Evolutionary conservation across 768 basidiomycete species (phyloP), one percentile per base, ranked within the genome.

Genomic region (Amyloporia xantha): DNA sequence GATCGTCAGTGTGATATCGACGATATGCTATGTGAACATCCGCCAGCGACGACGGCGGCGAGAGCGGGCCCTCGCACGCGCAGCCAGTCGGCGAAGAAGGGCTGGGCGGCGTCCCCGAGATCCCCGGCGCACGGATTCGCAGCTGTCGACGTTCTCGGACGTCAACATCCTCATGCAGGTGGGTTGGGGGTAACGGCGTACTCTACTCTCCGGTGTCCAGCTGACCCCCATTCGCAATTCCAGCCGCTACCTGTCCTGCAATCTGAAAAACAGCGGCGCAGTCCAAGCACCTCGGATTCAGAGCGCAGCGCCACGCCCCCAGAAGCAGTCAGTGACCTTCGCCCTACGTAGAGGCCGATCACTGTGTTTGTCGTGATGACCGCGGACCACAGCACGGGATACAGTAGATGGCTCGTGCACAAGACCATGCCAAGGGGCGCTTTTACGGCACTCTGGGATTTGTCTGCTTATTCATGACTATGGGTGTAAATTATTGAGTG

Each of bases 11-110:
- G 47, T 48, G 2, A 11, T 48, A 17, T n/a, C 38, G 4, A 48
- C 47, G n/a, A 27, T 41, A n/a, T 15, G 33, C 39, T 48, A 38
- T 19, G 47, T 40, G 12, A 10, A 26, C 35, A 47, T 39, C 19
- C 37, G 37, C 13, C 13, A 48, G 25, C 47, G 47, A 21, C 19
- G 47, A n/a, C 37, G 47, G 25, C 2, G 20, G 15, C 26, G 28
- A 19, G 44, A 45, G 41, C 42, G 44, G 13, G 44, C 44, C 30
- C 27, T 17, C 19, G 44, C 44, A 3, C 42, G 42, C 17, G 25
- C 30, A 5, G 17, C 38, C 20, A 17, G 15, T 33, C 15, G 20
- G 30, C 3, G 30, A 33, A 36, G 30, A 17, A 36, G 12, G 44
- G 38, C 9, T 17, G 15, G 38, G 30, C 44, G 30, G 3, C 44